Conservation (phyloP, 768 basidiomycete species). For the Cyathus striatus region DNA sequence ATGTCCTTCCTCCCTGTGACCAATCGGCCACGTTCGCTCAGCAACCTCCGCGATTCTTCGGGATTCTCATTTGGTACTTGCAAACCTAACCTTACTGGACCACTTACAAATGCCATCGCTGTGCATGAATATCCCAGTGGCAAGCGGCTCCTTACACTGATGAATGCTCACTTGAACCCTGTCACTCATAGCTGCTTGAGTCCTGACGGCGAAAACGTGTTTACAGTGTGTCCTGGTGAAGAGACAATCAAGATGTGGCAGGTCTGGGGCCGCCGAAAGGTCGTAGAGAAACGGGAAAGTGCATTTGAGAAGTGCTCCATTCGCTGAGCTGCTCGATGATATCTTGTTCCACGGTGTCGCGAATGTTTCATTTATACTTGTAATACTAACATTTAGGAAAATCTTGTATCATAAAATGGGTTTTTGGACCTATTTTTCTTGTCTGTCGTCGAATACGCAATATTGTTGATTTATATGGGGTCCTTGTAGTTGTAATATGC, state of each 20-base stretch:
- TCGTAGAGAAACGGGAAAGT: conserved; percentile 28
- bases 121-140: conserved; percentile 73
- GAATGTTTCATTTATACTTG: not conserved
- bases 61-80: conserved; percentile 30
- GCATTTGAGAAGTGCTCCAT: conserved; percentile 43
- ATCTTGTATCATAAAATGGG: not conserved
- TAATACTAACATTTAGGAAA: not conserved
- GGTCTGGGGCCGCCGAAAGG: conserved; percentile 45
- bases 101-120: conserved; percentile 65
- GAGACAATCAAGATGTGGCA: conserved; percentile 74
- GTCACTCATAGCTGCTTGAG: conserved; percentile 60
- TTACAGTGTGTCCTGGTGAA: conserved; percentile 59
- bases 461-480: too few species aligned
- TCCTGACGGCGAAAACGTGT: conserved; percentile 57
- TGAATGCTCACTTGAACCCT: conserved; percentile 48
- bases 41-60: conserved; percentile 29
- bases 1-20: conserved; percentile 30
- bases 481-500: too few species aligned
- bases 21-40: conserved; percentile 55
- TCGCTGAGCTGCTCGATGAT: conserved; percentile 24
- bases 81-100: conserved; percentile 38
- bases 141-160: conserved; percentile 44
- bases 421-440: too few species aligned
- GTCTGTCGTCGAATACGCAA: too few species aligned
- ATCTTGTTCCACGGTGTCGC: too few species aligned